A percentile compares a stretch with the other conserved stretches of the same genome.
Evolutionary conservation across 2,329 filamentous ascomycete species (phyloP).

Genomic region (Nemania sp.): DNA sequence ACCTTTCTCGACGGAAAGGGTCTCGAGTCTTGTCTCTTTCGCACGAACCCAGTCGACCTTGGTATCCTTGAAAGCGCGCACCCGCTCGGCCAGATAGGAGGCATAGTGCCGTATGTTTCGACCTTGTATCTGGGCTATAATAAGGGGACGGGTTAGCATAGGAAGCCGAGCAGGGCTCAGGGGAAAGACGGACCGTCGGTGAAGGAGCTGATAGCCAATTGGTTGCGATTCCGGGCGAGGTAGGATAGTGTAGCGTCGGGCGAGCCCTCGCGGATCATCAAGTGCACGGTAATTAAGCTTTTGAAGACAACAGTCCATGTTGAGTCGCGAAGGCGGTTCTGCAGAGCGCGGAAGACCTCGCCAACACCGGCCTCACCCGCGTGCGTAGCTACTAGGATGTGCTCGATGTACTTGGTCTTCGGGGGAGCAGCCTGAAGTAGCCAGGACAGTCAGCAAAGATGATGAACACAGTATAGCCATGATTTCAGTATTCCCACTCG

Average conservation of each 20-base stretch:
- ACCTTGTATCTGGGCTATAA: conserved; percentile 85
- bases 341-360: conserved; percentile 91
- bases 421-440: conserved; percentile 78
- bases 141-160: conserved; percentile 28
- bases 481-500: conserved; percentile 43
- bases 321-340: conserved; percentile 86
- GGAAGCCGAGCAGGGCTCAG: neutral
- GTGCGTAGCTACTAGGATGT: conserved; percentile 93
- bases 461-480: neutral
- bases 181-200: conserved; percentile 73
- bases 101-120: conserved; percentile 92
- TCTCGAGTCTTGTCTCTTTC: conserved; percentile 81
- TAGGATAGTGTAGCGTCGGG: conserved; percentile 85
- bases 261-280: conserved; percentile 96
- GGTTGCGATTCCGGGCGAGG: conserved; percentile 78
- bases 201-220: conserved; percentile 86
- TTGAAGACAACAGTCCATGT: conserved; percentile 99
- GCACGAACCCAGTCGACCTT: conserved; percentile 87
- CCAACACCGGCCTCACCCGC: conserved; percentile 92
- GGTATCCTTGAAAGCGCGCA: conserved; percentile 79
- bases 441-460: conserved; percentile 25
- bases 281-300: conserved; percentile 88
- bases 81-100: conserved; percentile 81
- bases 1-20: conserved; percentile 86
- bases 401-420: conserved; percentile 99